Evolutionary conservation across 805 yeast species (phyloP), one percentile per base, ranked within the genome.

Genomic region (Tanozyma kutaoensis): DNA sequence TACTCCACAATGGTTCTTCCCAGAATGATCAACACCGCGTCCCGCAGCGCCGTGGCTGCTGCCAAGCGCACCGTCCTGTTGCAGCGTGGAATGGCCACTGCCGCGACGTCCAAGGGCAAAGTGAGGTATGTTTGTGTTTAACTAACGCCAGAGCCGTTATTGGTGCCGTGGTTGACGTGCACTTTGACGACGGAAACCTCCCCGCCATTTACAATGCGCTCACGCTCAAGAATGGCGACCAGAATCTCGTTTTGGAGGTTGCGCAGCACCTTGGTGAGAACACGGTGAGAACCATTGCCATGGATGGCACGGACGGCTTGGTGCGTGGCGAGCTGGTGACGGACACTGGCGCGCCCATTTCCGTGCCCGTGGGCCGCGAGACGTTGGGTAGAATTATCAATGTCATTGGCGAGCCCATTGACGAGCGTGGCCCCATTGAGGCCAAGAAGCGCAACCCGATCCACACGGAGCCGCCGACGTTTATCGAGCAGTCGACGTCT

Each of bases 221-320:
- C 54, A 85, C 81, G 63, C 74, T 91, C 57, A 74, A 82, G 59
- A 72, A 71, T 50, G 72, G 72, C 49, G 72, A 66, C 45, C 62
- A 70, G 43, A 86, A 85, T 50, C 76, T 91, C 57, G 85, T 91
- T 44, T 76, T 91, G 53, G 98, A 91, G 72, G 98, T 91, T 50
- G 91, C 98, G 52, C 98, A 91, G 74, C 98, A 91, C 69, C 76
- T 91, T 65, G 98, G 98, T 75, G 97, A 91, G 74, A 85, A 85
- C 81, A 80, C 97, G 50, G 97, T 91, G 62, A 88, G 98, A 79
- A 79, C 98, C 60, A 91, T 91, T 79, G 97, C 98, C 58, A 91
- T 91, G 98, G 98, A 91, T 66, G 97, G 97, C 82, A 91, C 98
- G 49, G 97, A 88, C 67, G 98, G 98, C 84, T 77, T 91, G 55